These are phyloP conservation scores for Juncus effusus DNA, from an alignment of 176 grass and related monocot species.

Conservation along the genomic window DNA sequence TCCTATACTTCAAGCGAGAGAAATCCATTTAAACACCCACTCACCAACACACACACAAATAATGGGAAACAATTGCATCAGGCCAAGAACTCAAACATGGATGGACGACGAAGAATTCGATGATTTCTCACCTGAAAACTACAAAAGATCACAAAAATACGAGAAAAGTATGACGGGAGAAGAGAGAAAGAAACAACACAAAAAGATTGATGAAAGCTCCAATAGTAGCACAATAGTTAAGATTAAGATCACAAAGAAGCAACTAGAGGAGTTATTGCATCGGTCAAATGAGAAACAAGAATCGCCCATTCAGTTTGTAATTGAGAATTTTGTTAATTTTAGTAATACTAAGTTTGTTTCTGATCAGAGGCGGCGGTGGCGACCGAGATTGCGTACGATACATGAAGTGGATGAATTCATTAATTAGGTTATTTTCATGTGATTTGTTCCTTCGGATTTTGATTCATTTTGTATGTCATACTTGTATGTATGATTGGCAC, in stretches of 20 bases:
- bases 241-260: conserved; percentile 35
- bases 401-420: conserved; percentile 13
- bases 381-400: conserved; percentile 17
- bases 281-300: conserved; percentile 10
- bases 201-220: neutral
- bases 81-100: conserved; percentile 20
- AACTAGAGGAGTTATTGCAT: conserved; percentile 32
- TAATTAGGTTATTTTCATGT: too few relatives aligned
- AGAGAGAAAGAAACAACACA: neutral
- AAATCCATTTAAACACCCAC: neutral
- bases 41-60: neutral
- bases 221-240: neutral
- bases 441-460: too few relatives aligned
- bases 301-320: conserved; percentile 19
- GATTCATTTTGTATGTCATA: too few relatives aligned
- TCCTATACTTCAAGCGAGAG: neutral
- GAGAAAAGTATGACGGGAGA: neutral
- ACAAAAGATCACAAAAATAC: neutral
- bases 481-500: too few relatives aligned
- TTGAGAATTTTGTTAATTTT: conserved; percentile 16
- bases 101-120: conserved; percentile 28
- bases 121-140: conserved; percentile 4
- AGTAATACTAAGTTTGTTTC: conserved; percentile 2
- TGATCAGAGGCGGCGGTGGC: conserved; percentile 2
- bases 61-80: conserved; percentile 37